These are phyloP conservation scores for Sphaerobolus stellatus DNA, from an alignment of 1,284 basidiomycete species.

Conservation along the genomic window DNA sequence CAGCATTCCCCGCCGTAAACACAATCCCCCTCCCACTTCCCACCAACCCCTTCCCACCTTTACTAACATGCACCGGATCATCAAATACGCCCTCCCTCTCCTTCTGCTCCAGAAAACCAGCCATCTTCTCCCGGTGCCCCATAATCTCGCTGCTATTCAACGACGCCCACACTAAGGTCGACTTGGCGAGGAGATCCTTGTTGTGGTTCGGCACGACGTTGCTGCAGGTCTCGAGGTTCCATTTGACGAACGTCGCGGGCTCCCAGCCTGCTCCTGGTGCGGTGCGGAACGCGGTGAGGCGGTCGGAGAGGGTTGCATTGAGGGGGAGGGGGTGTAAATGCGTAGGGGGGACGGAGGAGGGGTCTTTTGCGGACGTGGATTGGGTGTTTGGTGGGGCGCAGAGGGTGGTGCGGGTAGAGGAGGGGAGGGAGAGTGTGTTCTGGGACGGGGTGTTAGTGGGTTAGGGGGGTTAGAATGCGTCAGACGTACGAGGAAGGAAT, in stretches of 20 bases:
- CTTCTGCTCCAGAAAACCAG: slow-evolving; percentile 13
- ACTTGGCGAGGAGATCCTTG: slow-evolving; percentile 34
- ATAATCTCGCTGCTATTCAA: slow-evolving; percentile 28
- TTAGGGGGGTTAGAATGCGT: too few species aligned
- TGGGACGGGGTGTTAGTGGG: too few species aligned
- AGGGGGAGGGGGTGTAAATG: slow-evolving; percentile 32
- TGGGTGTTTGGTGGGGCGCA: too few species aligned
- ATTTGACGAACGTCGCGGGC: slow-evolving; percentile 33
- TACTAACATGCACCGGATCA: slow-evolving; percentile 12
- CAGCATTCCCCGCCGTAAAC: slow-evolving; percentile 42
- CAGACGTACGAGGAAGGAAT: too few species aligned
- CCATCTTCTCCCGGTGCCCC: slow-evolving; percentile 30
- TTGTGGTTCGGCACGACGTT: slow-evolving; percentile 34
- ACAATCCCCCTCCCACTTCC: slow-evolving; percentile 36
- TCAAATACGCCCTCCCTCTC: slow-evolving; percentile 26
- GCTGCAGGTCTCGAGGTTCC: slow-evolving; percentile 33
- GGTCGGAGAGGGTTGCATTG: slow-evolving; percentile 32
- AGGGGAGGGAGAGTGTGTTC: too few species aligned
- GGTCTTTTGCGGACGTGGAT: too few species aligned
- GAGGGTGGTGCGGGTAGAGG: too few species aligned
- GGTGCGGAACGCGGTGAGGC: slow-evolving; percentile 38
- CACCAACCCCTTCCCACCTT: slow-evolving; percentile 15
- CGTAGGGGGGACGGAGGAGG: slow-evolving; percentile 3
- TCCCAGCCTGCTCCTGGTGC: slow-evolving; percentile 39
- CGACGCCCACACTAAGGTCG: slow-evolving; percentile 32